Percentiles rank a stretch among this genome's conserved stretches.
Conservation (phyloP, 441 rosid genomes). For the Metrosideros polymorpha region DNA sequence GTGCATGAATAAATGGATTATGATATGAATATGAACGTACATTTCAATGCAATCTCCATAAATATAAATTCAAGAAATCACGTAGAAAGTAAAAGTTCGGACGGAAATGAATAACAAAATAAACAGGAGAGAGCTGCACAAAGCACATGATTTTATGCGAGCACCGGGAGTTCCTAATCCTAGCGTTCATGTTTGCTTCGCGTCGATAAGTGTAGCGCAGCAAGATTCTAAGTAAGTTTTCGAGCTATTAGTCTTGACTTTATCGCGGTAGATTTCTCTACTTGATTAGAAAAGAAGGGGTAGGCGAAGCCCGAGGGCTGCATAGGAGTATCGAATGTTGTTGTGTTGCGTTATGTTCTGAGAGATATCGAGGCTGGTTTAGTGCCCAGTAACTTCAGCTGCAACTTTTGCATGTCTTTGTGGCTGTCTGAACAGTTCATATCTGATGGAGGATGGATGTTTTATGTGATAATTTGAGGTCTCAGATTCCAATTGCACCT, state of each 20-base stretch:
- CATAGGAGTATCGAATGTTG: background rate
- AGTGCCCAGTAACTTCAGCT: background rate
- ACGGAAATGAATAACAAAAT: background rate
- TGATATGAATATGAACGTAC: background rate
- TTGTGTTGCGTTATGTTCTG: background rate
- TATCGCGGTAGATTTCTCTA: background rate
- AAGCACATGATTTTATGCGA: background rate
- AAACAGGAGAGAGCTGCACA: background rate
- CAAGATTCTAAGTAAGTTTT: background rate
- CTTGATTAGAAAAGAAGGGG: background rate
- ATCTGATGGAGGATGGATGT: background rate
- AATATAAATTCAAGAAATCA: background rate
- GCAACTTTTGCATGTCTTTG: background rate
- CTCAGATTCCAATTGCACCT: background rate
- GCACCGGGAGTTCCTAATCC: background rate
- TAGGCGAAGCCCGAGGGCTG: background rate
- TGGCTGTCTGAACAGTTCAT: background rate
- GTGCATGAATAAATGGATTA: background rate
- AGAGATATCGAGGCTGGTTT: background rate
- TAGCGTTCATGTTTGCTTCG: background rate
- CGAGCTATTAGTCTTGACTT: background rate
- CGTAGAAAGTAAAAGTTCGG: background rate
- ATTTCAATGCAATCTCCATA: background rate
- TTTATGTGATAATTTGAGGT: background rate
- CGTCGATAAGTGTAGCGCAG: background rate